Base-by-base conservation (phyloP, 2,329 filamentous ascomycete genomes). In the Ophiostoma ulmi region DNA sequence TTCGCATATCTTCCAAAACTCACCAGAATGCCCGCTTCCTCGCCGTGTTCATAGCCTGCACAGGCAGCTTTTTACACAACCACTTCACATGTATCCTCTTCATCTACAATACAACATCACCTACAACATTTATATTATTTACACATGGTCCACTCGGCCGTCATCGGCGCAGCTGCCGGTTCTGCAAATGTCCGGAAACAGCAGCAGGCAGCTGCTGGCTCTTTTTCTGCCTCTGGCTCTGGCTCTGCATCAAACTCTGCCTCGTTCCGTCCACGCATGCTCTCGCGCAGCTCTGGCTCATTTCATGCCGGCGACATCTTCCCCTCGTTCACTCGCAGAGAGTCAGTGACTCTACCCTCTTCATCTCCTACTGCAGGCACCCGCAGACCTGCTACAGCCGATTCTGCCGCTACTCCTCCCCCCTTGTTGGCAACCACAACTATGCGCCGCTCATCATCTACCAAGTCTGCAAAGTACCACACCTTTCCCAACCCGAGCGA, bases 401-500 rank as follows among this genome's bases (percentile, higher is more conserved):
- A 44, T 39, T 64, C 39, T 3, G 52, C 67, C 26, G 67, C 67
- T 11, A 67, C 38, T 11, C 48, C 41, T 38, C 20, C 52, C n/a
- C 52, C 70, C 67, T 66, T 64, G 66, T 70, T 31, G 55, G 38
- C 61, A 5, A 39, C 26, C 10, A 64, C 52, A 7, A 22, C 63
- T 2, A 48, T 64, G 35, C 70, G 82, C 52, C 81, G 81, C 17
- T 77, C 79, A 35, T 80, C 81, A 7, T 78, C 79, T 6, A 83
- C 88, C 74, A 89, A 90, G 10, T 78, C 79, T 7, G 83, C 88
- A 74, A 89, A 90, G 77, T 95, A 94, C 80, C 91, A 94, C 76
- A 94, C 92, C 7, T 94, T 95, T 75, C 91, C 91, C 2, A 91
- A 90, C 0, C 85, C 88, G 44, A 90, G 91, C 20, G 91, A 91